These are phyloP conservation scores for Arachis monticola DNA, from an alignment of 331 rosid species.

Conservation along the genomic window DNA sequence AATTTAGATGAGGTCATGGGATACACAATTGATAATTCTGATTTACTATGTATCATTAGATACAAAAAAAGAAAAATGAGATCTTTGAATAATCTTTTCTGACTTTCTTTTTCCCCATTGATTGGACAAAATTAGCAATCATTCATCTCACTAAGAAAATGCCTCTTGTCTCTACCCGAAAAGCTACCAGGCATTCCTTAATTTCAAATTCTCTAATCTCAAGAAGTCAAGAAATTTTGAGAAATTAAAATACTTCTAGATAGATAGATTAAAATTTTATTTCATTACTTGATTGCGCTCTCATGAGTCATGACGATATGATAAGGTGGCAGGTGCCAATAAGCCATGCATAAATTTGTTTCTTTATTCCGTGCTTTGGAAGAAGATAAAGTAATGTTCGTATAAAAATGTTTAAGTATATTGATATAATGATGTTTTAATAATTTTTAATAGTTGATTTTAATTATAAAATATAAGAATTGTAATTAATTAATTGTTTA, in stretches of 20 bases:
- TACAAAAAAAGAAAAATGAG: slow-evolving; percentile 23
- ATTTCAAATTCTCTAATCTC: slow-evolving; percentile 26
- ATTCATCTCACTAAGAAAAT: slow-evolving; percentile 42
- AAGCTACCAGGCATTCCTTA: background rate
- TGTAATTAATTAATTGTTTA: no score
- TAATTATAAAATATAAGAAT: no score
- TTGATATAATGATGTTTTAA: no score
- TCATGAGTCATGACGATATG: slow-evolving; percentile 34
- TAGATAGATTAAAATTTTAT: background rate
- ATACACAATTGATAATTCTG: slow-evolving; percentile 24
- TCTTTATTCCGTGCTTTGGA: slow-evolving; percentile 19
- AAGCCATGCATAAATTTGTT: background rate
- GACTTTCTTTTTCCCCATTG: slow-evolving; percentile 48
- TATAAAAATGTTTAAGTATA: no score
- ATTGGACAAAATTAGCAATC: slow-evolving; percentile 60
- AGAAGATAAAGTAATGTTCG: slow-evolving; percentile 18
- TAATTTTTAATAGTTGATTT: no score
- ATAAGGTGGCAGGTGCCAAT: slow-evolving; percentile 23
- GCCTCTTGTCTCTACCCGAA: slow-evolving; percentile 43
- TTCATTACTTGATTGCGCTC: slow-evolving; percentile 31
- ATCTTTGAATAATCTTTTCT: slow-evolving; percentile 40
- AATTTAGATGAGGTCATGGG: slow-evolving; percentile 37
- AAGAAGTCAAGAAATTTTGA: background rate
- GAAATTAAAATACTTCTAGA: background rate
- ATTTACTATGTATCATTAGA: slow-evolving; percentile 15